Conservation (phyloP, 1,284 basidiomycete genomes). For the Phellinidium pouzarii region DNA sequence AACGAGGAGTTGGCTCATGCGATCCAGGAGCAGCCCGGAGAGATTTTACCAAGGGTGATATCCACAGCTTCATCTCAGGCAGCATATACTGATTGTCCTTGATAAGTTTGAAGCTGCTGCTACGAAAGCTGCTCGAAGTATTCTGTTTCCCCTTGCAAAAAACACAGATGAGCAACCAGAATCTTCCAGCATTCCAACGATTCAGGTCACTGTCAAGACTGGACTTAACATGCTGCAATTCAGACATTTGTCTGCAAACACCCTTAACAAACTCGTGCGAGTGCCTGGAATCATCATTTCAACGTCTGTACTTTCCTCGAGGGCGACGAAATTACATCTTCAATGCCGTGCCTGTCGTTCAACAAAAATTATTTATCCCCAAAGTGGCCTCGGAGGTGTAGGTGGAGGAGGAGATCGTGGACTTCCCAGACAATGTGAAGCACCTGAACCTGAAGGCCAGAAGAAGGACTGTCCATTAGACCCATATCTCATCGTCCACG, state of each 20-base stretch:
- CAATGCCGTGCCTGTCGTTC: conserved; percentile 90
- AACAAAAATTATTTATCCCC: conserved; percentile 75
- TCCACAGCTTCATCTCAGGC: background rate
- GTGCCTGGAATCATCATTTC: conserved; percentile 98
- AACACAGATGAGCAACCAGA: conserved; percentile 47
- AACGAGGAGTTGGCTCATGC: conserved; percentile 91
- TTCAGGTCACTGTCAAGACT: conserved; percentile 87
- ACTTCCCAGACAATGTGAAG: conserved; percentile 81
- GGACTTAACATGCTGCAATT: conserved; percentile 92
- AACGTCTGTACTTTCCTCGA: conserved; percentile 87
- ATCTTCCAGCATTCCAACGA: conserved; percentile 65
- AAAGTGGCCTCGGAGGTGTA: conserved; percentile 82
- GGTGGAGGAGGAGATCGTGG: conserved; percentile 75
- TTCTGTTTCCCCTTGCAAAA: conserved; percentile 65
- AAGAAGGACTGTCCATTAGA: conserved; percentile 93
- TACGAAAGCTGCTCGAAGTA: conserved; percentile 71
- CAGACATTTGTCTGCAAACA: conserved; percentile 87
- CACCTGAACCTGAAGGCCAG: conserved; percentile 65
- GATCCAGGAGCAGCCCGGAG: conserved; percentile 84
- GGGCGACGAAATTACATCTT: conserved; percentile 87
- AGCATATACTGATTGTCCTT: background rate
- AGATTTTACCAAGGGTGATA: conserved; percentile 81
- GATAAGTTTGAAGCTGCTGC: conserved; percentile 84
- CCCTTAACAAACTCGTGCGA: conserved; percentile 92
- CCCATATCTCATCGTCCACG: conserved; percentile 94